Base-by-base conservation (phyloP, 2,329 filamentous ascomycete genomes). In the Alternaria novae-zelandiae region DNA sequence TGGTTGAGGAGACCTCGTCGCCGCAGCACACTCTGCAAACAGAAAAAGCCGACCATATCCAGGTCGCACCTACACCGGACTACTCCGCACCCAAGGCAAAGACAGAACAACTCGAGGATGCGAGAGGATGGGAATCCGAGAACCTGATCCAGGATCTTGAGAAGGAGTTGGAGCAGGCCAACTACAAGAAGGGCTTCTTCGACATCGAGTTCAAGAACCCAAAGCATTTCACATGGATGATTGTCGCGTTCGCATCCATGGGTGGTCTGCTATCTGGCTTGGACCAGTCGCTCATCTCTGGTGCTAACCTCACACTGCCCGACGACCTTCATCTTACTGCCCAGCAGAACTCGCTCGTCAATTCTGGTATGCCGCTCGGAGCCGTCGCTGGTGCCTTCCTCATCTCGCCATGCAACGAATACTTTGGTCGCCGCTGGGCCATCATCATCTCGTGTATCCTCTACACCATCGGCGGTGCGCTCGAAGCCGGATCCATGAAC, bases 181-280 rank as follows among this genome's bases (percentile, higher is more conserved):
- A 76, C 26, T 75, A 79, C 65, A 79, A 79, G 70, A 79, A 77
- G 62, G 78, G 80, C 6, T 60, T 80, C 65, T 87, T 88, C 72
- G 82, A 89, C 44, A 66, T 90, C 46, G 79, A 86, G 36, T 88
- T 91, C 79, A 83, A 83, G 54, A 85, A 91, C 74, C 88, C 89
- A 0, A 86, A 83, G 57, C 79, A 88, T 72, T 93, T 91, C 76
- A 92, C 90, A 25, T 90, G 86, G 82, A 79, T 90, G 15, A 83
- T 91, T 13, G 89, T 91, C 47, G 87, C 85, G 1, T 92, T 92
- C 70, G 90, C 90, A n/a, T 90, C 88, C 15, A 91, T 92, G 88
- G 90, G 90, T 54, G 90, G 90, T 74, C 81, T 93, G 21, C 85
- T 92, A 0, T 91, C 89, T 2, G 90, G 90, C 64, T 83, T 93